These are phyloP conservation scores for Lizonia empirigonia DNA, from an alignment of 2,329 filamentous ascomycete genomes.

Conservation along the genomic window DNA sequence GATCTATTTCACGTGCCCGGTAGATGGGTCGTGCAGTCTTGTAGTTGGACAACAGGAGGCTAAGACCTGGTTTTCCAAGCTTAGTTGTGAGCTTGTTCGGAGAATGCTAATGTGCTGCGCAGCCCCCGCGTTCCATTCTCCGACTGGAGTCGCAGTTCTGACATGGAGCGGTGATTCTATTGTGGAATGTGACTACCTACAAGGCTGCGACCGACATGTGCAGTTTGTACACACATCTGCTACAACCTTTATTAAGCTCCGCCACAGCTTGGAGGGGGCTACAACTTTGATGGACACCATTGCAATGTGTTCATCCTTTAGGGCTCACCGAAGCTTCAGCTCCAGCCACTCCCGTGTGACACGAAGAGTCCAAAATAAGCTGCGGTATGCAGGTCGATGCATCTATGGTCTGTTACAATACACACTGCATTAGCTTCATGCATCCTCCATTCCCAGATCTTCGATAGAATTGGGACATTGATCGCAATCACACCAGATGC, in stretches of 20 bases:
- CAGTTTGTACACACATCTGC: background rate
- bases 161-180: background rate
- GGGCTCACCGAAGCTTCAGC: constrained; percentile 7
- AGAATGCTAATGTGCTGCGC: background rate
- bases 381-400: constrained; percentile 2
- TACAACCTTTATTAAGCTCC: constrained; percentile 2
- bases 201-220: background rate
- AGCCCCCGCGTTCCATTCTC: background rate
- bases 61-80: background rate
- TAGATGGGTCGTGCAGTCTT: background rate
- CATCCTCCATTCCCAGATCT: background rate
- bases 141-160: background rate
- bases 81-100: background rate
- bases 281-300: background rate
- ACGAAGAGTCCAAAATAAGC: constrained; percentile 9
- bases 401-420: background rate
- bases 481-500: background rate
- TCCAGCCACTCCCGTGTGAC: constrained; percentile 10
- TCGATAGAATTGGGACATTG: background rate
- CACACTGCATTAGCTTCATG: background rate
- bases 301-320: background rate
- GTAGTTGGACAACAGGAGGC: background rate
- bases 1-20: background rate
- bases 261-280: background rate
- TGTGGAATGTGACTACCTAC: background rate